Evolutionary conservation across 306 rosid genomes (phyloP).

Genomic region (Prunus kanzakura): DNA sequence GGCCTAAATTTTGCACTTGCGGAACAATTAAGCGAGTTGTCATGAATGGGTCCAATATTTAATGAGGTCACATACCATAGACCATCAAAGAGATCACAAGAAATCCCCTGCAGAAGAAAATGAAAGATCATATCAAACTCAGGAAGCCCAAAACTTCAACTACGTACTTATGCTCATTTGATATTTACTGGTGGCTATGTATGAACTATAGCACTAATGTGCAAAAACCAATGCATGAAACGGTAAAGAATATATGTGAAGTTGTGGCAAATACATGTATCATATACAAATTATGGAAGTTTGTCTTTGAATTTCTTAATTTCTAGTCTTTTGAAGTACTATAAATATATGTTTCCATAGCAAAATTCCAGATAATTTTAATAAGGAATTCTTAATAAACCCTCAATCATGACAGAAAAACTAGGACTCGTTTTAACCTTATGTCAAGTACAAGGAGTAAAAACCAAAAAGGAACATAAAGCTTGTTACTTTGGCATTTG

Average conservation of each 20-base stretch:
- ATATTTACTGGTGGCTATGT: background rate
- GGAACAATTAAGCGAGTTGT: constrained; percentile 71
- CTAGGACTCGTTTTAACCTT: background rate
- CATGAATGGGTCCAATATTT: constrained; percentile 75
- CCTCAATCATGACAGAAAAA: background rate
- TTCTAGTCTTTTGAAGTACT: too few relatives aligned
- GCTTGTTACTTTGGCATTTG: background rate
- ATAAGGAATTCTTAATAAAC: too few relatives aligned
- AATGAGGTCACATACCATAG: constrained; percentile 77
- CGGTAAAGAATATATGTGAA: too few relatives aligned
- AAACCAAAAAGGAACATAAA: constrained; percentile 3
- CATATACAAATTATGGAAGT: too few relatives aligned
- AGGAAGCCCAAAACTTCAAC: background rate
- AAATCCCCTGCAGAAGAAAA: constrained; percentile 68
- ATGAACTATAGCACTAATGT: too few relatives aligned
- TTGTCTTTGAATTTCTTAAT: too few relatives aligned
- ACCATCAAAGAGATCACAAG: constrained; percentile 82
- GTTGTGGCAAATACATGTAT: too few relatives aligned
- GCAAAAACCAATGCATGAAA: too few relatives aligned
- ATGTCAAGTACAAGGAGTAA: constrained; percentile 12
- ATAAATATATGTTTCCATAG: too few relatives aligned
- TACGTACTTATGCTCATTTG: too few relatives aligned
- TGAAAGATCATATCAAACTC: constrained; percentile 2
- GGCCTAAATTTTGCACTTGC: constrained; percentile 47
- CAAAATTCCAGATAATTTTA: too few relatives aligned